A percentile compares a stretch with the other conserved stretches of the same genome.
phyloP scores from a whole-genome alignment of 2,329 filamentous ascomycete species.

The Colletotrichum cordylinicola region DNA sequence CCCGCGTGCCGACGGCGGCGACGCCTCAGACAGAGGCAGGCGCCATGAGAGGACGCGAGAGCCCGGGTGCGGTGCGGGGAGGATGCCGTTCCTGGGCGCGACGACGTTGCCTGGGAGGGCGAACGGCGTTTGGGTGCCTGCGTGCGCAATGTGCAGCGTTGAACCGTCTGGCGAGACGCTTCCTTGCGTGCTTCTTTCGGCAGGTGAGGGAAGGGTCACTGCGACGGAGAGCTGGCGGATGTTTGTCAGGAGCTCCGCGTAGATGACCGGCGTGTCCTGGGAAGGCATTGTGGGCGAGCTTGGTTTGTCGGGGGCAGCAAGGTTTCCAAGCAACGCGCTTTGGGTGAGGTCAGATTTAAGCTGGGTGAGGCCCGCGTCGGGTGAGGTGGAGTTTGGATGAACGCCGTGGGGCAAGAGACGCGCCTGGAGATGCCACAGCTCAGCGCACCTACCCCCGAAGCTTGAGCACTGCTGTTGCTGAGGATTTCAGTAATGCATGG shows the following conservation, averaged over 20 bases:
- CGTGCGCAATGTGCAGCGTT: conserved; percentile 54
- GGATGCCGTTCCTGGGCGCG: conserved; percentile 23
- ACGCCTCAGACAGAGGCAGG: conserved; percentile 43
- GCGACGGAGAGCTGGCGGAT: conserved; percentile 69
- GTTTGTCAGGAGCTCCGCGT: conserved; percentile 70
- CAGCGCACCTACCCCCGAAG: not conserved
- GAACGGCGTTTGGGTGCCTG: conserved; percentile 38
- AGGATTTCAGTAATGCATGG: not conserved
- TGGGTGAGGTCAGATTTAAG: not conserved
- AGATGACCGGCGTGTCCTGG: conserved; percentile 43
- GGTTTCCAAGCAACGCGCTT: not conserved
- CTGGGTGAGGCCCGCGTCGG: not conserved
- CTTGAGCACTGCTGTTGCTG: not conserved
- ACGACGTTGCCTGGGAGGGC: conserved; percentile 49
- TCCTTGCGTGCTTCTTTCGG: conserved; percentile 46
- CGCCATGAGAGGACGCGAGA: conserved; percentile 53
- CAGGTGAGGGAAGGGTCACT: conserved; percentile 52
- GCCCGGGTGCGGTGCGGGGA: conserved; percentile 40
- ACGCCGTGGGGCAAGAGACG: not conserved
- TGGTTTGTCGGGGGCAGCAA: not conserved
- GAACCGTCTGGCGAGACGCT: conserved; percentile 50
- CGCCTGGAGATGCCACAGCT: not conserved
- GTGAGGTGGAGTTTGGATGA: not conserved
- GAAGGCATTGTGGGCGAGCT: not conserved
- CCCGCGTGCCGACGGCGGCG: conserved; percentile 19